Evolutionary conservation across 208 protist genomes (phyloP), one percentile per base, ranked within the genome.

Genomic region (Wallacemonas sp.): DNA sequence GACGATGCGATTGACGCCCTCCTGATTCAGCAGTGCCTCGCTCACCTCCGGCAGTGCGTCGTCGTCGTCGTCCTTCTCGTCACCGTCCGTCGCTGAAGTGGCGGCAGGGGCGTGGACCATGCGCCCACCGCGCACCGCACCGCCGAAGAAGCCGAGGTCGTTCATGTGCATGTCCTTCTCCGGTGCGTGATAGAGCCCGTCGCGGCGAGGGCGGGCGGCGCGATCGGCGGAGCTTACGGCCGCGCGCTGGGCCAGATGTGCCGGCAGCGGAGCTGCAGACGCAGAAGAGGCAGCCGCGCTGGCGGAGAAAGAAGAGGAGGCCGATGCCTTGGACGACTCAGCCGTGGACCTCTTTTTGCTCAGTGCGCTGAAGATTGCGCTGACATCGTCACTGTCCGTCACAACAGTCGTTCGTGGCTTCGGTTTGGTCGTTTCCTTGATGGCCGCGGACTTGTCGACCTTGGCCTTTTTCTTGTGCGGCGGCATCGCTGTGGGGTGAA

Each of bases 1-100:
- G 1, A 96, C 69, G 49, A 96, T 93, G 39, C 90, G 88, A 64
- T 87, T 56, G 5, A 96, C 90, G 0, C 88, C 88, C 63, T 93
- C 90, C 19, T 68, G 77, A 21, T 69, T 70, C 24, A 80, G 33
- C 55, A 80, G 1, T 6, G 47, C 54, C 47, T 77, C 72, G 24
- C 21, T 39, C 21, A 48, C 60, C 60, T 39, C 60, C 5, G 24
- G n/a, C 14, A 46, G 8, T 24, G 32, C 46, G 17, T 62, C 54
- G 16, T 54, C 67, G 1, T 72, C 32, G 17, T 36, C 21, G 1
- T 23, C 65, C 17, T 49, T 54, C n/a, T 29, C 32, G 30, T 46
- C 47, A 19, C 38, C 44, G 34, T 24, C 27, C n/a, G 27, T 56
- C 6, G 41, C 26, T 1, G 65, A 12, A n/a, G 47, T 12, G 17